Evolutionary conservation across 2,329 filamentous ascomycete genomes (phyloP).

Genomic region (Neonectria coccinea): DNA sequence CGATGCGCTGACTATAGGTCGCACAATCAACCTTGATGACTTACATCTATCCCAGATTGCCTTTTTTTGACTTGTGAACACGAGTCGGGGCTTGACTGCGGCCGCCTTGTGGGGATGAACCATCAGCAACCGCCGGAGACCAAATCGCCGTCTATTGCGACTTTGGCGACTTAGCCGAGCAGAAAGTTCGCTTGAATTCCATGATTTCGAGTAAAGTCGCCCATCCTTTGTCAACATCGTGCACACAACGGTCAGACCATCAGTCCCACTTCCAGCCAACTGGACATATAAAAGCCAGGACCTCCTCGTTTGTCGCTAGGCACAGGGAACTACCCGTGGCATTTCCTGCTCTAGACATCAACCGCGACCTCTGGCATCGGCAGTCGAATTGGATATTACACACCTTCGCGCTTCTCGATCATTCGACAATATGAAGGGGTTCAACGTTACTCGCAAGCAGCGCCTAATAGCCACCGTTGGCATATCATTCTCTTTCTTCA

Average conservation of each 20-base stretch:
- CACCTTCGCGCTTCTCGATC: background rate
- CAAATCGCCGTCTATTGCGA: constrained; percentile 30
- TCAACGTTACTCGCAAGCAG: constrained; percentile 52
- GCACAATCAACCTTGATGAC: constrained; percentile 18
- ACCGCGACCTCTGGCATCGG: background rate
- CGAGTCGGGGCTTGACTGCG: background rate
- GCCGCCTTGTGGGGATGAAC: background rate
- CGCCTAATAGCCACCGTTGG: constrained; percentile 61
- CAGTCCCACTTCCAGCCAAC: constrained; percentile 4
- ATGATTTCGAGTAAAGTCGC: constrained; percentile 15
- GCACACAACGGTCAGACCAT: constrained; percentile 22
- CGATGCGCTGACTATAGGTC: background rate
- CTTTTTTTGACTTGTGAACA: background rate
- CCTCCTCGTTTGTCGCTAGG: background rate
- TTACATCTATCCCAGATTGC: background rate
- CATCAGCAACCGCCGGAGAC: background rate
- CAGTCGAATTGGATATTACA: background rate
- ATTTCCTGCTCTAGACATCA: background rate
- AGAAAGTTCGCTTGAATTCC: constrained; percentile 16
- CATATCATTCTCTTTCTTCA: constrained; percentile 64
- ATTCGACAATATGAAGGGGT: constrained; percentile 29
- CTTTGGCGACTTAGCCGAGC: constrained; percentile 19
- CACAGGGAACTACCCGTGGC: background rate
- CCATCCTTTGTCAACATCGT: background rate
- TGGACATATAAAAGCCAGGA: constrained; percentile 13